phyloP scores from a whole-genome alignment of 495 filamentous ascomycete species.

The Parmelia sp. region DNA sequence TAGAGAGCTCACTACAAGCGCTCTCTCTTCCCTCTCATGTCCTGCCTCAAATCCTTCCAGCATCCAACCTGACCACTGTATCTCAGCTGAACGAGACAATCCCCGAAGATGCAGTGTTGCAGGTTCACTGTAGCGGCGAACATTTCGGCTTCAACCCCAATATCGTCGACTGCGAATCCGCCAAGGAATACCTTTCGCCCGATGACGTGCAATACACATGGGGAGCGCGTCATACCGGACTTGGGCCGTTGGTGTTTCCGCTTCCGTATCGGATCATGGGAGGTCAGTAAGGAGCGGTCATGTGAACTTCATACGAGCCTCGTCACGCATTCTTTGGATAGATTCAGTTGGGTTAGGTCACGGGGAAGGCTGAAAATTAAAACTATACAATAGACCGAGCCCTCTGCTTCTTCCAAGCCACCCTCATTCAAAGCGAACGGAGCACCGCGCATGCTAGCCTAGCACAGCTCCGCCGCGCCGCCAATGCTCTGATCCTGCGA shows the following conservation, averaged over 20 bases:
- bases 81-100: background rate
- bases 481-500: background rate
- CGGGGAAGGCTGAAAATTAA: background rate
- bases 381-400: background rate
- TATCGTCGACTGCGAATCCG: conserved; percentile 5
- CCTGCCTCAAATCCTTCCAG: background rate
- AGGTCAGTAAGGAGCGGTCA: conserved; percentile 6
- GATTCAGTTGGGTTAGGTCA: background rate
- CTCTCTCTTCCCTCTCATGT: background rate
- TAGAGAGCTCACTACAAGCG: background rate
- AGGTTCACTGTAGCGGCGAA: conserved; percentile 3
- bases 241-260: background rate
- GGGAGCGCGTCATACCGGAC: background rate
- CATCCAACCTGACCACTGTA: background rate
- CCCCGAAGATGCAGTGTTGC: background rate
- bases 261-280: conserved; percentile 14
- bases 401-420: conserved; percentile 6
- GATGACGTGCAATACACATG: background rate
- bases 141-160: conserved; percentile 5
- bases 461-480: background rate
- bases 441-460: background rate
- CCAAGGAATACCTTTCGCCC: background rate
- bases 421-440: background rate
- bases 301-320: no score
- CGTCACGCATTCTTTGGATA: no score